These are phyloP conservation scores for Aspergillus floridensis DNA, from an alignment of 2,329 filamentous ascomycete genomes.

Conservation along the genomic window DNA sequence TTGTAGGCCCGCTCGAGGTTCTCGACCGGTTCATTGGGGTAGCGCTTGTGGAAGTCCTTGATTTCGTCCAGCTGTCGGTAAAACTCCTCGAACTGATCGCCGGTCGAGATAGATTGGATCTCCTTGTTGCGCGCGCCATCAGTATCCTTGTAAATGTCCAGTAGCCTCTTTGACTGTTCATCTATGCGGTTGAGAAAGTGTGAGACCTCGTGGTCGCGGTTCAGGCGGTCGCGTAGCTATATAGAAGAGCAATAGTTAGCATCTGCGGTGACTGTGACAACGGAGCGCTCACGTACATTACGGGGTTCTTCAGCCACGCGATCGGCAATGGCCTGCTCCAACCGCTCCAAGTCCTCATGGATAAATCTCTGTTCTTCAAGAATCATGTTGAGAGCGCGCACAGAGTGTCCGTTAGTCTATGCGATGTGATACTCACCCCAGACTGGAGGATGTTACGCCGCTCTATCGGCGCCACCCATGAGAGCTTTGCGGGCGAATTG, in stretches of 20 bases:
- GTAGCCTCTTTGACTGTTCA: constrained; percentile 73
- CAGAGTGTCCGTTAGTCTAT: neutral
- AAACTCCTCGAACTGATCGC: constrained; percentile 87
- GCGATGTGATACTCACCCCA: neutral
- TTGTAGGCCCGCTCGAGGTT: constrained; percentile 93
- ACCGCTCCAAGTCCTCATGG: constrained; percentile 92
- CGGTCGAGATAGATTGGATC: constrained; percentile 76
- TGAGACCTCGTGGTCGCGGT: constrained; percentile 87
- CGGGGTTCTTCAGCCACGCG: constrained; percentile 84
- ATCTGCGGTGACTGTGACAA: constrained; percentile 5
- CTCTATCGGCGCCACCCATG: constrained; percentile 12
- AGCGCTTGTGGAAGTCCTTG: constrained; percentile 83
- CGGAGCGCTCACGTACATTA: constrained; percentile 59
- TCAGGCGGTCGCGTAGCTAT: constrained; percentile 82
- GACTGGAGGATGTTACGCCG: neutral
- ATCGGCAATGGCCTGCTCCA: constrained; percentile 91
- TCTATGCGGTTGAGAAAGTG: constrained; percentile 86
- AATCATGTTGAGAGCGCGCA: constrained; percentile 56
- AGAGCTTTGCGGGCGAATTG: constrained; percentile 26
- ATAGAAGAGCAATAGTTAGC: constrained; percentile 19
- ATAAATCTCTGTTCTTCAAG: constrained; percentile 91
- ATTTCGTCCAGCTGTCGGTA: constrained; percentile 79
- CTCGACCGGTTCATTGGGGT: constrained; percentile 92
- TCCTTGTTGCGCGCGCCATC: constrained; percentile 71
- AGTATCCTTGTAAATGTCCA: constrained; percentile 80